A percentile compares a stretch with the other conserved stretches of the same genome.
Evolutionary conservation across 768 basidiomycete genomes (phyloP).

Genomic region (Hysterangium stoloniferum): DNA sequence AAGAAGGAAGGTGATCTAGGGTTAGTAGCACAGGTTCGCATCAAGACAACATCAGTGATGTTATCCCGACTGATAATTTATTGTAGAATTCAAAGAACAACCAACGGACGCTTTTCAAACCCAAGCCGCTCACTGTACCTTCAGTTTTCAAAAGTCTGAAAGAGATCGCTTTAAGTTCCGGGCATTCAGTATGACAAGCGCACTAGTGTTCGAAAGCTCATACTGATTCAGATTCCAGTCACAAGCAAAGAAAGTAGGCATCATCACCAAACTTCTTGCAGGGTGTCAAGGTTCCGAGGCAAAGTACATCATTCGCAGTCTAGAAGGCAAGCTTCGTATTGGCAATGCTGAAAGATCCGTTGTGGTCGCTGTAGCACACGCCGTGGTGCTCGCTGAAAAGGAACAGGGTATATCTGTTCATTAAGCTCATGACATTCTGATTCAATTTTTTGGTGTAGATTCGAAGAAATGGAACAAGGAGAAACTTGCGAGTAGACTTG

Average conservation of each 20-base stretch:
- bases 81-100: conserved; percentile 82
- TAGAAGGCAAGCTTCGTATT: conserved; percentile 96
- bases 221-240: conserved; percentile 43
- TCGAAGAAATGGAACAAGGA: conserved; percentile 71
- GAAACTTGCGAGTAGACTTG: conserved; percentile 60
- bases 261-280: conserved; percentile 90
- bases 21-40: conserved; percentile 89
- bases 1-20: conserved; percentile 95
- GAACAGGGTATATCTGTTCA: conserved; percentile 39
- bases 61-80: neutral
- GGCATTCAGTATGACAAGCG: conserved; percentile 57
- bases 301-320: conserved; percentile 90
- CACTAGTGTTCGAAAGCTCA: neutral
- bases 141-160: conserved; percentile 85
- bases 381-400: conserved; percentile 74
- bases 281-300: conserved; percentile 89
- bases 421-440: neutral
- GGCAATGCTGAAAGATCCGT: conserved; percentile 95
- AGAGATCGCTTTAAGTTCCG: conserved; percentile 82
- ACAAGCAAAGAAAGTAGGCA: conserved; percentile 89
- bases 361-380: conserved; percentile 91
- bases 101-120: conserved; percentile 91
- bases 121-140: conserved; percentile 81
- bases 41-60: conserved; percentile 2
- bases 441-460: conserved; percentile 30